These are phyloP conservation scores for Starmera quercuum DNA, from an alignment of 805 yeast species.

Conservation along the genomic window DNA sequence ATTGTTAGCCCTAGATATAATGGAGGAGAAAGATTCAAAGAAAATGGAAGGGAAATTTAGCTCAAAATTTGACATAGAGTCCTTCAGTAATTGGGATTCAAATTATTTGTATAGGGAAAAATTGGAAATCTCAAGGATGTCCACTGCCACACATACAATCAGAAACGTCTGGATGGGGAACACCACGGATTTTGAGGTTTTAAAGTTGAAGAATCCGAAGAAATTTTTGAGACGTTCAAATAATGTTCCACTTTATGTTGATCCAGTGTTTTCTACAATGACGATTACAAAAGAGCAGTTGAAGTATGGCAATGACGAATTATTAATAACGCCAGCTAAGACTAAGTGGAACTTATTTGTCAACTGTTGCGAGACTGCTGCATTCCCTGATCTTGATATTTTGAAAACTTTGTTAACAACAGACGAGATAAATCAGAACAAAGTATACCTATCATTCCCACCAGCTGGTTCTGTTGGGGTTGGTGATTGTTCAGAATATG, in stretches of 20 bases:
- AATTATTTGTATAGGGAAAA: constrained; percentile 68
- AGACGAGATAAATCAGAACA: constrained; percentile 6
- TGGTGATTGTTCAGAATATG: constrained; percentile 59
- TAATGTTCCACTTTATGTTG: constrained; percentile 35
- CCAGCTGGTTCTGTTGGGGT: constrained; percentile 78
- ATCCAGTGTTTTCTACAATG: constrained; percentile 44
- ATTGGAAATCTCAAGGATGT: constrained; percentile 77
- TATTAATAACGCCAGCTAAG: constrained; percentile 41
- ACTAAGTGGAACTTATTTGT: constrained; percentile 49
- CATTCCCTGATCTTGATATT: constrained; percentile 40
- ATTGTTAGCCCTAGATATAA: constrained; percentile 19
- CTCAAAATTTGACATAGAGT: constrained; percentile 30
- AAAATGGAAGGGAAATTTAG: constrained; percentile 17
- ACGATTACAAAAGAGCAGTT: constrained; percentile 26
- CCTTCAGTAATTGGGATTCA: constrained; percentile 55
- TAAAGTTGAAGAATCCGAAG: constrained; percentile 14
- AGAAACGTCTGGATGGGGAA: constrained; percentile 76
- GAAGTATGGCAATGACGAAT: constrained; percentile 9
- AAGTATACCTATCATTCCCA: constrained; percentile 53
- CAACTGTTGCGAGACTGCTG: constrained; percentile 52
- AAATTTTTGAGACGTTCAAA: constrained; percentile 5
- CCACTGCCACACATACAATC: constrained; percentile 59
- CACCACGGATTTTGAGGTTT: constrained; percentile 55
- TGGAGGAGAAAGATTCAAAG: constrained; percentile 8
- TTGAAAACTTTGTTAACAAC: constrained; percentile 21